Base-by-base conservation (phyloP, 164 flowering plant species). In the Sextonia rubra region DNA sequence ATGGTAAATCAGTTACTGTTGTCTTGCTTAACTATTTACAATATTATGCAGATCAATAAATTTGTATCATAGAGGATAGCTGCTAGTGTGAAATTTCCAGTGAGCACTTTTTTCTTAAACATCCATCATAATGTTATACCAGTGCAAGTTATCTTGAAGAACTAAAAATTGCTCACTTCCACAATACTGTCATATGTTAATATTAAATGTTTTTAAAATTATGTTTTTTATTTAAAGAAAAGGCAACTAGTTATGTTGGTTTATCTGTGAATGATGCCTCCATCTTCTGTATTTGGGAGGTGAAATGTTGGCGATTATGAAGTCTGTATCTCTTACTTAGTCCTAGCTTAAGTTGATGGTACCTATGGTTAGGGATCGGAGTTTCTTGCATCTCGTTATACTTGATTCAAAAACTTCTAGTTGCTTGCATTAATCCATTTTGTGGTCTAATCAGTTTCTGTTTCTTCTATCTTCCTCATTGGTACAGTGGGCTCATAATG, bases 401-500 rank as follows among this genome's bases (percentile, higher is more conserved):
- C 12, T 20, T 64, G 66, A 26, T 64, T 64, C 26, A 26, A 29
- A 24, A 49, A 18, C 12, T 29, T 64, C 12, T 22, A 61, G 27
- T 6, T 24, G 64, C 64, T 24, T 61, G 64, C 65, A 62, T 62
- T 23, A 62, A 29, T n/a, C 26, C 65, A 62, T 62, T 25, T 62
- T 62, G 14, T 62, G 23, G 24, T 12, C 26, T 62, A 20, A 62
- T 62, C 65, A 20, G 65, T 25, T 62, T 62, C 5, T 11, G 47
- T 62, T 60, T 58, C 29, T 11, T 26, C 60, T 66, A 26, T 71
- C 12, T 79, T 70, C 18, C 22, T 60, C 24, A 24, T 55, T 64
- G 64, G 60, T 83, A 77, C 88, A 95, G 99, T 93, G 97, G 98
- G 99, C 97, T 73, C 69, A 75, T 69, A 86, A 85, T 71, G 66